These are phyloP conservation scores for Heliosperma pusillum DNA, from an alignment of 148 eudicot species.

Conservation along the genomic window DNA sequence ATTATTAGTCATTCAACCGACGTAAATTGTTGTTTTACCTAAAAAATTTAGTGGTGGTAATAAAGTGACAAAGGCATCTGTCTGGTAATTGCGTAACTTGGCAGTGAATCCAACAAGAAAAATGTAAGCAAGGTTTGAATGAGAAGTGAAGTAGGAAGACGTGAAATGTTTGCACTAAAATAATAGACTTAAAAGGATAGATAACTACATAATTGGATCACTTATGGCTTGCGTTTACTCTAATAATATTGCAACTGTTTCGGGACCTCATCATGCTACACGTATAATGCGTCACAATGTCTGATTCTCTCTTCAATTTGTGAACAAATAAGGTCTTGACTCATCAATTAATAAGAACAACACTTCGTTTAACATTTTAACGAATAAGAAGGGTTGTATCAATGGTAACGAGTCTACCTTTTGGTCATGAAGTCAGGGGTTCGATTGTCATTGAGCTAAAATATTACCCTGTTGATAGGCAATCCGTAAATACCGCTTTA, in stretches of 20 bases:
- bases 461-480: too few relatives aligned
- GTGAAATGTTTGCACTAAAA: constrained; percentile 7
- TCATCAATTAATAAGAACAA: too few relatives aligned
- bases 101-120: constrained; percentile 21
- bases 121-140: constrained; percentile 2
- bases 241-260: not conserved
- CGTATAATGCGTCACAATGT: not conserved
- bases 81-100: constrained; percentile 23
- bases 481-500: too few relatives aligned
- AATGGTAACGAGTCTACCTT: too few relatives aligned
- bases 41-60: constrained; percentile 16
- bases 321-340: not conserved
- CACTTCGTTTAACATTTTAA: too few relatives aligned
- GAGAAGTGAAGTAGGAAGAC: constrained; percentile 3
- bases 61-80: not conserved
- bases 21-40: too few relatives aligned
- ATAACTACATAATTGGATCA: not conserved
- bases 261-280: too few relatives aligned
- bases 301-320: not conserved
- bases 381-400: too few relatives aligned
- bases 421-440: too few relatives aligned
- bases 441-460: too few relatives aligned
- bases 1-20: too few relatives aligned
- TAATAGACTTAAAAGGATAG: constrained; percentile 18
- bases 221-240: constrained; percentile 24